A percentile compares a stretch with the other conserved stretches of the same genome.
phyloP scores from a whole-genome alignment of 441 rosid genomes.

The Populus hybrid region DNA sequence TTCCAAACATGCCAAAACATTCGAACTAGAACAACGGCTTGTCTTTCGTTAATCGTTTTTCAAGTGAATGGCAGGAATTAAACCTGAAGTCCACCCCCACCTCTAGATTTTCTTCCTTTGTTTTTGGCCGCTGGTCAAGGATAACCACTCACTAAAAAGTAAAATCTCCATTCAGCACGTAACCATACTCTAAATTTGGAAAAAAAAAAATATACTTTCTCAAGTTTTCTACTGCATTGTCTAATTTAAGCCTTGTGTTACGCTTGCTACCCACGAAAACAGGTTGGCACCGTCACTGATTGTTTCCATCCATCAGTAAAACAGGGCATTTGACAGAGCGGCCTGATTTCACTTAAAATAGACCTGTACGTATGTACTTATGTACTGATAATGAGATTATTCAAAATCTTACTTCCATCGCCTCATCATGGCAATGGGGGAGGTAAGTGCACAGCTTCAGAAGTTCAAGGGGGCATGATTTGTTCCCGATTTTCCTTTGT shows the following conservation, averaged over 20 bases:
- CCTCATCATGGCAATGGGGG: slow-evolving; percentile 9
- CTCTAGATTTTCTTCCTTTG: background rate
- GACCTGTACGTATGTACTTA: background rate
- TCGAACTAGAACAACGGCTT: background rate
- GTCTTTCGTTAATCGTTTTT: background rate
- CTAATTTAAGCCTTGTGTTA: background rate
- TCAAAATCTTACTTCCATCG: background rate
- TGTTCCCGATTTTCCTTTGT: background rate
- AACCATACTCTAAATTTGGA: background rate
- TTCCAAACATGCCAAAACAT: background rate
- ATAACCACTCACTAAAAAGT: background rate
- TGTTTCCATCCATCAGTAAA: background rate
- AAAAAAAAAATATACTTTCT: background rate
- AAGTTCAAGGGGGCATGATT: background rate
- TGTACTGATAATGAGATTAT: background rate
- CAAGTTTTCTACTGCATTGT: background rate
- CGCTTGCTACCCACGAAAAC: background rate
- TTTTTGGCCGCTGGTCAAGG: background rate
- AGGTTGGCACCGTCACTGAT: background rate
- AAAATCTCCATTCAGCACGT: background rate
- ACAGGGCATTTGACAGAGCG: background rate
- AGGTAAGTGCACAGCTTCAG: background rate
- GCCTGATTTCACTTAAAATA: background rate
- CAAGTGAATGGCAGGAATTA: background rate
- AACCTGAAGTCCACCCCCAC: background rate